Evolutionary conservation across 1,139 yeast genomes (phyloP).

Genomic region (Pichia sp.): DNA sequence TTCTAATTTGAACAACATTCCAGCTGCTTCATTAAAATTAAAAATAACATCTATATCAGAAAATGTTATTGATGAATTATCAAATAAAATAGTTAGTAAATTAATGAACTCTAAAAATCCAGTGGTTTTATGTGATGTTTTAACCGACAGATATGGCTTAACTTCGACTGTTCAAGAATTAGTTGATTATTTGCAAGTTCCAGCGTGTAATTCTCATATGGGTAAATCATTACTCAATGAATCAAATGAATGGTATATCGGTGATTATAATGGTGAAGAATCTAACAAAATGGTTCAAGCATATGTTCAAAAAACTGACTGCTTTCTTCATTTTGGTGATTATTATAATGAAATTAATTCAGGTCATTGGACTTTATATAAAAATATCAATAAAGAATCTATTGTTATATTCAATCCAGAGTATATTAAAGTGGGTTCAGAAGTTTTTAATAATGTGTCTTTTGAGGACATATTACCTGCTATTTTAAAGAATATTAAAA

Average conservation of each 20-base stretch:
- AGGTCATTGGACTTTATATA: constrained; percentile 36
- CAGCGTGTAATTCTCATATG: constrained; percentile 41
- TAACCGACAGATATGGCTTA: constrained; percentile 51
- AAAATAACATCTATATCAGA: constrained; percentile 2
- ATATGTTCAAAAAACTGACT: constrained; percentile 39
- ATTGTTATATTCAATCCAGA: constrained; percentile 38
- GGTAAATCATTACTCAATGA: constrained; percentile 64
- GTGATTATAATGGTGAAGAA: constrained; percentile 54
- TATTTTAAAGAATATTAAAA: constrained; percentile 34
- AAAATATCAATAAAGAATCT: constrained; percentile 30
- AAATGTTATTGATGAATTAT: constrained; percentile 31
- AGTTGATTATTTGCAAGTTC: constrained; percentile 39
- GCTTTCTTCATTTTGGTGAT: constrained; percentile 47
- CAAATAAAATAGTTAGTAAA: constrained; percentile 41
- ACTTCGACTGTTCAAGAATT: constrained; percentile 40
- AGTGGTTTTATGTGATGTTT: constrained; percentile 58
- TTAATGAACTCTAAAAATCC: constrained; percentile 53
- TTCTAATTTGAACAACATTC: constrained; percentile 22
- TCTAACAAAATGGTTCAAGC: constrained; percentile 39
- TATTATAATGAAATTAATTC: constrained; percentile 51
- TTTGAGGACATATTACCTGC: constrained; percentile 42
- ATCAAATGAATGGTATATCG: constrained; percentile 49
- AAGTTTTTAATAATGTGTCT: constrained; percentile 35
- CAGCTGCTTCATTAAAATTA: constrained; percentile 12
- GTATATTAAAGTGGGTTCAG: constrained; percentile 41